Evolutionary conservation across 805 yeast genomes (phyloP), one percentile per base, ranked within the genome.

Genomic region (Candida ovalis): DNA sequence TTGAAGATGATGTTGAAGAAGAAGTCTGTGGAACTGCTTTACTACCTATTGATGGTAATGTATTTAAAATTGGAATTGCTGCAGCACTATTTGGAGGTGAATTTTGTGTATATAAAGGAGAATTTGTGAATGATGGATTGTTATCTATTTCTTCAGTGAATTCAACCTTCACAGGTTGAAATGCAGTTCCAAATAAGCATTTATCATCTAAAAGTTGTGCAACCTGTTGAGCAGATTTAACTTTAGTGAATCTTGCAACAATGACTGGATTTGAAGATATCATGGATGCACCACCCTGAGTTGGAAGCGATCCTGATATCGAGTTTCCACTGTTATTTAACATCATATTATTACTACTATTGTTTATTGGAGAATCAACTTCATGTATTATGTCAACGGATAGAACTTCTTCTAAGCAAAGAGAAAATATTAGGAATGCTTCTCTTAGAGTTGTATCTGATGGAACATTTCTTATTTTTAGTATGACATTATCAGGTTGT

Each of bases 361-460:
- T 47, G 38, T 55, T 43, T 9, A 45, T 32, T 27, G 63, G 59
- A 38, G 59, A 52, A 1, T 48, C 50, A 17, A 58, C 49, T 53
- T 55, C 75, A 64, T 44, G 73, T 33, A 59, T 53, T 19, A 66
- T 55, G 48, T 66, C 68, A 32, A 78, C 58, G 68, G 68, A 56
- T 58, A 63, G 41, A 32, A 75, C 53, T 42, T 83, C 84, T 55
- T 84, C 88, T 52, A 73, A 67, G n/a, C 88, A 86, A 46, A 86
- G 67, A 5, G 92, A 77, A 61, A 86, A 86, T 7, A 86, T 74
- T 15, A 84, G 71, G 43, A 77, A 72, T 2, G 87, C 82, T 63
- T 86, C 95, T 62, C 94, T 76, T 32, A 74, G 54, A 2, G 86
- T 64, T 25, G 86, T 69, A 65, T 86, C 89, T 3, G 66, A 55